phyloP scores from a whole-genome alignment of 805 yeast genomes.

The Danielia reshetovae region DNA sequence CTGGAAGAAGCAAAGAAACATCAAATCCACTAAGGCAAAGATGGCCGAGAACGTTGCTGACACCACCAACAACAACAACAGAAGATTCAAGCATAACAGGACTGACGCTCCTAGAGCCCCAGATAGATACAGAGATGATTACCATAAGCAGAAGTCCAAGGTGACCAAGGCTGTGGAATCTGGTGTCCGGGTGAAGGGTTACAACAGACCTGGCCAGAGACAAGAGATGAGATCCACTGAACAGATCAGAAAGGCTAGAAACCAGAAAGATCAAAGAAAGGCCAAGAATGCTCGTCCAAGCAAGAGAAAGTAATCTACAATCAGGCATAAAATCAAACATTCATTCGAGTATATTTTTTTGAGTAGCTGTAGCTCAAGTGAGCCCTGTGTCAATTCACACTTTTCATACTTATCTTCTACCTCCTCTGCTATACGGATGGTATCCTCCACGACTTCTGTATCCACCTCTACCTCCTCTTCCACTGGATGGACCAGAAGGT shows the following conservation, averaged over 20 bases:
- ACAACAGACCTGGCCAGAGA: conserved; percentile 42
- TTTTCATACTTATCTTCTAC: conserved; percentile 18
- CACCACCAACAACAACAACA: conserved; percentile 26
- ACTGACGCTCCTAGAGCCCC: conserved; percentile 82
- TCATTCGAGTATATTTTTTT: too few relatives aligned
- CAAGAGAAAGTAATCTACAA: conserved; percentile 16
- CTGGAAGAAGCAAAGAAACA: conserved; percentile 76
- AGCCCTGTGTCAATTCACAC: too few relatives aligned
- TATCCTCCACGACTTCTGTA: conserved; percentile 23
- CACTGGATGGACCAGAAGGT: conserved; percentile 32
- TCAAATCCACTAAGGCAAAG: conserved; percentile 35
- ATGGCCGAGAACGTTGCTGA: conserved; percentile 13
- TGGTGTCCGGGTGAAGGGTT: conserved; percentile 71
- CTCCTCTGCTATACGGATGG: conserved; percentile 45
- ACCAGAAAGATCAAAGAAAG: conserved; percentile 60
- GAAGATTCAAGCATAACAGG: conserved; percentile 67
- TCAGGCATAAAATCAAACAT: not conserved
- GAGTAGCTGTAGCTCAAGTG: too few relatives aligned
- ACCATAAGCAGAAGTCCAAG: conserved; percentile 72
- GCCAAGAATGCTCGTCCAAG: conserved; percentile 84
- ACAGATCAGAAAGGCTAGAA: conserved; percentile 76
- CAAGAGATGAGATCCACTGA: conserved; percentile 66
- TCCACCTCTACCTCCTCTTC: conserved; percentile 23
- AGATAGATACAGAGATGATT: conserved; percentile 88
- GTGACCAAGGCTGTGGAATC: conserved; percentile 74